Conservation (phyloP, 805 yeast genomes). For the Komagataella populi region DNA sequence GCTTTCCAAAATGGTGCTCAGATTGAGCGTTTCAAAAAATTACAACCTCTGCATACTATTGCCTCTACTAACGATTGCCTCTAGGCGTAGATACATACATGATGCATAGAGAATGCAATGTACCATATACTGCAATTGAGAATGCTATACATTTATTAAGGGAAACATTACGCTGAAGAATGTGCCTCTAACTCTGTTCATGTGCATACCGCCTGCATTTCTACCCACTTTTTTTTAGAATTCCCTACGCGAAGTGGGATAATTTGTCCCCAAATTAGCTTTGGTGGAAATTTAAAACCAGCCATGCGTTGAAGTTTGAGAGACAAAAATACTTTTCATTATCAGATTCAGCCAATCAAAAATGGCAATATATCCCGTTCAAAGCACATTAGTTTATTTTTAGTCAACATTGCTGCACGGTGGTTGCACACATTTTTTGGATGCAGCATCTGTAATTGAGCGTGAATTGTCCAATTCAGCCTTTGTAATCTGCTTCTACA, state of each 20-base stretch:
- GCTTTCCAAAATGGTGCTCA: neutral
- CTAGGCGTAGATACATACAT: neutral
- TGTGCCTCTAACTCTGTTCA: neutral
- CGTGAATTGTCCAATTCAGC: neutral
- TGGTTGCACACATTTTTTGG: neutral
- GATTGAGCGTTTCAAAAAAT: slow-evolving; percentile 1
- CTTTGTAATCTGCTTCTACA: neutral
- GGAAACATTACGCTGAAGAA: neutral
- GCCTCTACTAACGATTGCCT: neutral
- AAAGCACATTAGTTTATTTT: too few species aligned
- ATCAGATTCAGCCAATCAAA: too few species aligned
- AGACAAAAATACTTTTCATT: too few species aligned
- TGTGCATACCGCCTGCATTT: neutral
- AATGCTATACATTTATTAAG: too few species aligned
- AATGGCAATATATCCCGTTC: too few species aligned
- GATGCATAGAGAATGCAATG: neutral
- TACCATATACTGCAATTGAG: neutral
- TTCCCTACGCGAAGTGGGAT: neutral
- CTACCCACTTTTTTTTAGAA: neutral
- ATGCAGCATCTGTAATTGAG: neutral
- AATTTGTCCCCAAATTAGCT: neutral
- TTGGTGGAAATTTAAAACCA: too few species aligned
- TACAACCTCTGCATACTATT: slow-evolving; percentile 1
- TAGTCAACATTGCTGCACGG: neutral
- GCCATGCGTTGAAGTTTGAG: too few species aligned